Evolutionary conservation across 495 filamentous ascomycete species (phyloP).

Genomic region (Pseudomonodictys pantanalensis): DNA sequence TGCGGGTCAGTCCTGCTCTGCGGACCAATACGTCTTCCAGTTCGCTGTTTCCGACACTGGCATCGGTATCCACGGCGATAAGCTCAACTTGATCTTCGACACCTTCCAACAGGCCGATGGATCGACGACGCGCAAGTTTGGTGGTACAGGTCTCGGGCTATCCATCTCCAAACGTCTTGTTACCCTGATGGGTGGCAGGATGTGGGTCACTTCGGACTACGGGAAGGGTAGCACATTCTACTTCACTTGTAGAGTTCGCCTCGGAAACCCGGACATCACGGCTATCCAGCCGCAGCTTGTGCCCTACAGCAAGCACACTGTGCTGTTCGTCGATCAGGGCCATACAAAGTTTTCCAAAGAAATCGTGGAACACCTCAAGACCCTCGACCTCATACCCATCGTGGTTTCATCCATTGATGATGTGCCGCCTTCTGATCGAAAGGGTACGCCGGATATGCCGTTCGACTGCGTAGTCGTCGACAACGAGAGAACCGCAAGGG

Average conservation of each 20-base stretch:
- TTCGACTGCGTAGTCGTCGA: constrained; percentile 99
- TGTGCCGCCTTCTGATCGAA: constrained; percentile 52
- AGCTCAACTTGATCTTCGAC: constrained; percentile 97
- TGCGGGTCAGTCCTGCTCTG: constrained; percentile 61
- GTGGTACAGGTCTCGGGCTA: constrained; percentile 90
- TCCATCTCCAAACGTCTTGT: constrained; percentile 96
- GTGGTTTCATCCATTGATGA: constrained; percentile 68
- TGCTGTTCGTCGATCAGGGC: constrained; percentile 95
- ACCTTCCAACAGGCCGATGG: constrained; percentile 99
- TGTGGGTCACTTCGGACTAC: constrained; percentile 94
- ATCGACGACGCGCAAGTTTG: constrained; percentile 94
- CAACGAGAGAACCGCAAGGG: constrained; percentile 82
- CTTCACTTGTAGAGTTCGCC: constrained; percentile 91
- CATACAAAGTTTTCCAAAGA: constrained; percentile 70
- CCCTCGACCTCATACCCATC: constrained; percentile 75
- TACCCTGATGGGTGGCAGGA: constrained; percentile 94
- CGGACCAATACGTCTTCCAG: constrained; percentile 86
- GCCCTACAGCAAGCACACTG: constrained; percentile 87
- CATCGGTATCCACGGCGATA: constrained; percentile 94
- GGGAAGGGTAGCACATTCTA: constrained; percentile 93
- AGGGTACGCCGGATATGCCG: constrained; percentile 56
- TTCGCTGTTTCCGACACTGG: constrained; percentile 97
- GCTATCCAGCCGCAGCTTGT: constrained; percentile 79
- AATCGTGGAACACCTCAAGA: constrained; percentile 75
- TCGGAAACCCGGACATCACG: constrained; percentile 76